These are phyloP conservation scores for Sporobolomyces phaffii DNA, from an alignment of 768 basidiomycete species.

Conservation along the genomic window DNA sequence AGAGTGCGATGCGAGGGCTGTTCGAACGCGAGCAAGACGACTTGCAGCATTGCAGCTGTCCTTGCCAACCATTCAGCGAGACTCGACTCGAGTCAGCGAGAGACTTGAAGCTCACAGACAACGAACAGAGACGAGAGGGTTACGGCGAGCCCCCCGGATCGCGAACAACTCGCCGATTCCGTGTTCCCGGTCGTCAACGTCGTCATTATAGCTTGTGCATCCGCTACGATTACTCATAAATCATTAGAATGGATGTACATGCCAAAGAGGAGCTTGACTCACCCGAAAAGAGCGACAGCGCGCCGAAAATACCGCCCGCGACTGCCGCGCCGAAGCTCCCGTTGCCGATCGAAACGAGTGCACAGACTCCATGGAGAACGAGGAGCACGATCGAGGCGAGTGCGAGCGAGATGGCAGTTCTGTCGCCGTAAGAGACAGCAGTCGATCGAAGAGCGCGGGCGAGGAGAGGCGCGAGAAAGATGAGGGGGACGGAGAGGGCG, in stretches of 20 bases:
- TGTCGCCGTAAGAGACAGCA: background rate
- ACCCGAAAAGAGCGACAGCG: background rate
- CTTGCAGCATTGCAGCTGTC: constrained; percentile 14
- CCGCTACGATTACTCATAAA: background rate
- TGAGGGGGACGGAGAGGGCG: background rate
- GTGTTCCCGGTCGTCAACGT: background rate
- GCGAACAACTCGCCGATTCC: background rate
- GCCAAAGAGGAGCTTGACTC: background rate
- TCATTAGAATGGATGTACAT: background rate
- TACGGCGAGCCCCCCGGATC: background rate
- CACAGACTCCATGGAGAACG: background rate
- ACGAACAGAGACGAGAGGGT: background rate
- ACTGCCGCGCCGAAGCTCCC: background rate
- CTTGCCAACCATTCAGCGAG: background rate
- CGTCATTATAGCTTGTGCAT: background rate
- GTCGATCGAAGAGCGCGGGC: background rate
- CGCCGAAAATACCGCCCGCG: background rate
- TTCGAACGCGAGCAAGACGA: constrained; percentile 5
- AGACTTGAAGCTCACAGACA: background rate
- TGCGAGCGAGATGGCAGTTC: background rate
- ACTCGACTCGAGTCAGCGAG: background rate
- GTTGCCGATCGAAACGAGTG: constrained; percentile 3
- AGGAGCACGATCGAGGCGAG: background rate
- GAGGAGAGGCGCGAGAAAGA: background rate
- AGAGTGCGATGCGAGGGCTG: background rate